phyloP scores from a whole-genome alignment of 495 filamentous ascomycete species.

The Pyrenula aspistea region DNA sequence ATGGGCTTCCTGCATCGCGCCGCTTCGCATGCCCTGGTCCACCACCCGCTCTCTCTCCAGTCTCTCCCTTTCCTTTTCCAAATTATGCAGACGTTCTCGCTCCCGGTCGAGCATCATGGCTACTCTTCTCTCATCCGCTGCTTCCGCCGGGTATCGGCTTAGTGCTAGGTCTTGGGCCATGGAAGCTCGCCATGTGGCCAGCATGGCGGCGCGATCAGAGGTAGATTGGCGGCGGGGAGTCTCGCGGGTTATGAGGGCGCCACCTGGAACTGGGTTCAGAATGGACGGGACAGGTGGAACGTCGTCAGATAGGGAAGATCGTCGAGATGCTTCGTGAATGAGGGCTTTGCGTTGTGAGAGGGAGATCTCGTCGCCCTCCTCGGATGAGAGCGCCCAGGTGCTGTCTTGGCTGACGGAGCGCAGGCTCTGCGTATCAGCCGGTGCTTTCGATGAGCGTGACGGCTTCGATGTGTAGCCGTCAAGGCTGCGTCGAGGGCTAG shows the following conservation, averaged over 20 bases:
- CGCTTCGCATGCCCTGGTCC: constrained; percentile 65
- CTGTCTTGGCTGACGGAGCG: neutral
- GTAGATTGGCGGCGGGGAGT: constrained; percentile 4
- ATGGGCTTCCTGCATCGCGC: constrained; percentile 66
- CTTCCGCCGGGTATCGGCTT: constrained; percentile 24
- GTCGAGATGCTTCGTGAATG: constrained; percentile 24
- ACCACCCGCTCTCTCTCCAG: constrained; percentile 36
- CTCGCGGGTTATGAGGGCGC: constrained; percentile 8
- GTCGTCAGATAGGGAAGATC: neutral
- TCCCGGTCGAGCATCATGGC: constrained; percentile 29
- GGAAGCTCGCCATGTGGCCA: constrained; percentile 67
- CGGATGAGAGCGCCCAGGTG: neutral
- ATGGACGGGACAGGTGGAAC: neutral
- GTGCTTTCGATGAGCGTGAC: neutral
- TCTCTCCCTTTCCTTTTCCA: constrained; percentile 1
- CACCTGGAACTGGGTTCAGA: neutral
- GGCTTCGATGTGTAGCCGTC: neutral
- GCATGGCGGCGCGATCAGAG: constrained; percentile 19
- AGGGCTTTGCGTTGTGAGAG: constrained; percentile 53
- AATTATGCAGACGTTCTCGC: constrained; percentile 4
- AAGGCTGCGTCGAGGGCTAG: neutral
- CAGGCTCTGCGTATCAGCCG: neutral
- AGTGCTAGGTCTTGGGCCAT: constrained; percentile 49
- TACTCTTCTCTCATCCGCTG: constrained; percentile 24
- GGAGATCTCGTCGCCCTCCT: constrained; percentile 53